A percentile compares a stretch with the other conserved stretches of the same genome.
These are phyloP conservation scores for Paraphaeosphaeria minitans DNA, from an alignment of 2,329 filamentous ascomycete species.

Conservation along the genomic window DNA sequence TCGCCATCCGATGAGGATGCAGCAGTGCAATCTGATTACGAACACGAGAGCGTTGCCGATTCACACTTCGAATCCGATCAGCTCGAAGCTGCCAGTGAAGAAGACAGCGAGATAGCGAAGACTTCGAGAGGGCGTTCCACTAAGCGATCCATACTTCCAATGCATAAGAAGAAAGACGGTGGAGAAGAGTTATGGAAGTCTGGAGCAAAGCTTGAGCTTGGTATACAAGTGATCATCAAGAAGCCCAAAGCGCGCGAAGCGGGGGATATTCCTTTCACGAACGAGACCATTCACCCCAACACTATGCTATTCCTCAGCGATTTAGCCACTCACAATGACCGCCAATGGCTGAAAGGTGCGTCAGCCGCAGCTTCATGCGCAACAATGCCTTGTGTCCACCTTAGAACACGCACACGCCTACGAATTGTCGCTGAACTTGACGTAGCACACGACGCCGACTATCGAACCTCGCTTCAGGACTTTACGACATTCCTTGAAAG, in stretches of 20 bases:
- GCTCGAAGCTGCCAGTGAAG: conserved; percentile 35
- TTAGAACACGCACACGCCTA: neutral
- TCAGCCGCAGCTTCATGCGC: conserved; percentile 1
- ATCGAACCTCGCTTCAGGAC: conserved; percentile 76
- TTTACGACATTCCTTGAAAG: conserved; percentile 79
- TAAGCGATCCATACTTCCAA: conserved; percentile 26
- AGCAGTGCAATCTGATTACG: conserved; percentile 48
- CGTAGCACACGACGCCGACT: conserved; percentile 78
- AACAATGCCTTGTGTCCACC: neutral
- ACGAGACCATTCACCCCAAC: conserved; percentile 66
- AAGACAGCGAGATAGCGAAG: conserved; percentile 36
- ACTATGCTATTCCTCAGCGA: conserved; percentile 66
- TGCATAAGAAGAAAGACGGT: conserved; percentile 35
- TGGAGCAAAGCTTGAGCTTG: conserved; percentile 62
- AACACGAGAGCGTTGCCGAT: conserved; percentile 43
- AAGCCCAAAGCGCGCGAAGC: conserved; percentile 66
- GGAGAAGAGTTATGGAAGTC: conserved; percentile 61
- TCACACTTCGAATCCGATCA: conserved; percentile 39
- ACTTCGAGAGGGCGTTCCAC: conserved; percentile 23
- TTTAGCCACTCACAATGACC: conserved; percentile 64
- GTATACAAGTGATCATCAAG: conserved; percentile 65
- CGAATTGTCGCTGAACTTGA: conserved; percentile 19
- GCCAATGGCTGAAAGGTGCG: conserved; percentile 67
- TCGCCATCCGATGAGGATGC: conserved; percentile 41
- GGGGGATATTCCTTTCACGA: conserved; percentile 62